Evolutionary conservation across 2,329 filamentous ascomycete species (phyloP).

Genomic region (Colletotrichum eleusines): DNA sequence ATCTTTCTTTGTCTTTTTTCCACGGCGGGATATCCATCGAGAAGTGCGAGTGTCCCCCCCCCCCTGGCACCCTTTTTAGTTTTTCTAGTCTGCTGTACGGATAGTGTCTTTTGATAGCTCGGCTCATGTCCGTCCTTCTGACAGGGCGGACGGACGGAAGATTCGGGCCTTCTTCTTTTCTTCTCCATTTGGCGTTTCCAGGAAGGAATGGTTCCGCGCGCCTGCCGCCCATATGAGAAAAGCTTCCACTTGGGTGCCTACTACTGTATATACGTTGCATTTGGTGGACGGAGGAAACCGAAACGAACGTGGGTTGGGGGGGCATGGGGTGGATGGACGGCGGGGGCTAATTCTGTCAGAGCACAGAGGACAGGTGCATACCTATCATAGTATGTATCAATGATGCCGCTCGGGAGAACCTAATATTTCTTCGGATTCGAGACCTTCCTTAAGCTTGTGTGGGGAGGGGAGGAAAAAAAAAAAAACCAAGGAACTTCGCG

Average conservation of each 20-base stretch:
- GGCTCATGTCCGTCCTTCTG: conserved; percentile 11
- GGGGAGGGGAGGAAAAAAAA: not conserved
- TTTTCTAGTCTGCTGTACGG: too few relatives aligned
- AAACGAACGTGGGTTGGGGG: not conserved
- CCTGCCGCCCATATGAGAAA: not conserved
- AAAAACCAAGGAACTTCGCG: not conserved
- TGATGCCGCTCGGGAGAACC: too few relatives aligned
- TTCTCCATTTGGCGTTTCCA: not conserved
- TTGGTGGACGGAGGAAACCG: not conserved
- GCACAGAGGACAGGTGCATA: too few relatives aligned
- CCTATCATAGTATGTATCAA: too few relatives aligned
- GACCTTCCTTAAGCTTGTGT: not conserved
- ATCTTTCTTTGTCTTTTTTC: conserved; percentile 4
- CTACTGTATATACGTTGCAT: not conserved
- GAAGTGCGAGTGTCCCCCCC: not conserved
- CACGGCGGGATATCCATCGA: not conserved
- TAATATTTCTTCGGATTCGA: not conserved
- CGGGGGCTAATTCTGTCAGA: not conserved
- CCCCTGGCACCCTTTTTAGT: not conserved
- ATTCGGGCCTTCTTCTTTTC: conserved; percentile 3
- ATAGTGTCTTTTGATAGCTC: not conserved
- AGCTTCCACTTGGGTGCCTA: not conserved
- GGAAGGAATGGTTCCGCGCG: not conserved
- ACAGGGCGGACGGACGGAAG: not conserved
- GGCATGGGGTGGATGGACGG: not conserved